Evolutionary conservation across 192 early-diverging fungal genomes (phyloP).

Genomic region (Radiomyces spectabilis): DNA sequence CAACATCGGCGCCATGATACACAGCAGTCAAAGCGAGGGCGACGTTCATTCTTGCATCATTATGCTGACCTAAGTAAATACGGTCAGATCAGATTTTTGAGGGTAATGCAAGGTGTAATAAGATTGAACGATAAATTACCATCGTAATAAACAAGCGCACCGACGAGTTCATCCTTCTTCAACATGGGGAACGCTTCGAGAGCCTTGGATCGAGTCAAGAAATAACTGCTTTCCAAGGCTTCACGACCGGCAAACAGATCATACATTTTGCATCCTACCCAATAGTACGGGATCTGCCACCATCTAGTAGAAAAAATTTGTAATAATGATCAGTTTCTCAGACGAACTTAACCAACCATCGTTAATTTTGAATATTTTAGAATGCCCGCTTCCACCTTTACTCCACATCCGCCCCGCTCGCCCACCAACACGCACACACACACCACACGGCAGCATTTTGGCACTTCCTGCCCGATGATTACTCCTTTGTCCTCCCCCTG

Average conservation of each 20-base stretch:
- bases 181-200: slow-evolving; percentile 96
- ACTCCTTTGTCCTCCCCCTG: too few relatives aligned
- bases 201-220: slow-evolving; percentile 76
- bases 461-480: too few relatives aligned
- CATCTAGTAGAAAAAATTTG: slow-evolving; percentile 47
- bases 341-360: too few relatives aligned
- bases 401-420: too few relatives aligned
- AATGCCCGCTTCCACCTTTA: too few relatives aligned
- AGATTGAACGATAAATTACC: slow-evolving; percentile 33
- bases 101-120: not conserved
- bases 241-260: slow-evolving; percentile 83
- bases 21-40: slow-evolving; percentile 87
- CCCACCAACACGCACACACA: too few relatives aligned
- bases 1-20: slow-evolving; percentile 82
- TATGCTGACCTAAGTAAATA: slow-evolving; percentile 73
- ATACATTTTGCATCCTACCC: slow-evolving; percentile 89
- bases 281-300: slow-evolving; percentile 98
- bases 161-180: slow-evolving; percentile 77
- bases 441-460: too few relatives aligned
- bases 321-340: too few relatives aligned
- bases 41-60: slow-evolving; percentile 96
- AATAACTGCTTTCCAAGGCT: slow-evolving; percentile 75
- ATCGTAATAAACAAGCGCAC: slow-evolving; percentile 96
- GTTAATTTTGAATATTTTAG: too few relatives aligned
- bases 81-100: too few relatives aligned